Base-by-base conservation (phyloP, 257 asterid genomes). In the Solanum sejunctum region DNA sequence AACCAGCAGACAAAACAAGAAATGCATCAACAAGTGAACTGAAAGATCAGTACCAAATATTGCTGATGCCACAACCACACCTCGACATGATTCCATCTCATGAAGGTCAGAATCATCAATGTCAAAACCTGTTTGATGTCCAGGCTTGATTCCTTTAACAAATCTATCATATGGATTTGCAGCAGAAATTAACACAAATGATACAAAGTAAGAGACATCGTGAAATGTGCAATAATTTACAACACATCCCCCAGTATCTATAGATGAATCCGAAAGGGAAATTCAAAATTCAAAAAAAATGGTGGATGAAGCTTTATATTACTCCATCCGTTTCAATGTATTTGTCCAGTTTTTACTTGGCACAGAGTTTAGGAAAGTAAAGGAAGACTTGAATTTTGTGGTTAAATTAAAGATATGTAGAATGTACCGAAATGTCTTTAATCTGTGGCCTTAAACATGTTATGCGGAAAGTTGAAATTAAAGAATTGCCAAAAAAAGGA, bases 31-130 rank as follows among this genome's bases (percentile, higher is more conserved):
- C 32, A 83, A 4, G 82, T 61, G 69, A 49, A 58, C 39, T 10
- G 77, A 72, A 85, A 64, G 70, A 87, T 87, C 67, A 52, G 56
- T 93, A 96, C 98, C 98, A 90, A 96, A 96, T 87, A 94, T 91
- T 87, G 99, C 99, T n/a, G 99, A 94, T 73, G 99, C 98, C 12
- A 96, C 98, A 77, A 94, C 95, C 57, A 93, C 92, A 66, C 97
- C 97, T 85, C 88, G 91, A 88, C 99, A 96, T 67, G 87, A 88
- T 86, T 93, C 98, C 98, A 96, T 96, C 85, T 91, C 95, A 83
- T 87, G 87, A 87, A 96, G 98, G 89, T 94, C 97, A 81, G 92
- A 75, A 75, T 92, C 95, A 88, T 91, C 92, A 83, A 96, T 93
- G 88, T 96, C 95, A 84, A 94, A 96, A 84, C 97, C 98, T 47